Conservation (phyloP, 2,329 filamentous ascomycete genomes). For the Emmonsiellopsis sp. region DNA sequence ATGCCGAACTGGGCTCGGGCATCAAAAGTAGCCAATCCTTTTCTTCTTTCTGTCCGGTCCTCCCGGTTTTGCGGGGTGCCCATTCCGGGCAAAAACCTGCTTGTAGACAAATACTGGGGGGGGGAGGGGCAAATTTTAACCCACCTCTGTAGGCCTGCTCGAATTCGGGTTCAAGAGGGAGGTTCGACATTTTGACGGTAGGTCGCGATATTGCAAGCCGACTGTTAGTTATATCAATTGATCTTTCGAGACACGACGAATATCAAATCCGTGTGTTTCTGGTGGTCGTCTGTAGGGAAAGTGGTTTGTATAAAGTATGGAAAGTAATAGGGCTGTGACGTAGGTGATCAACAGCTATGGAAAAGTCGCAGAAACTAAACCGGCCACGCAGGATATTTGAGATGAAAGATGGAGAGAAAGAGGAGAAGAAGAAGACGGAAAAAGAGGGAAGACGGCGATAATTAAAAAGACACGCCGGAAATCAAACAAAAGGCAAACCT, state of each 20-base stretch:
- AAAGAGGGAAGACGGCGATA: conserved; percentile 11
- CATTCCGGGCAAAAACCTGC: neutral
- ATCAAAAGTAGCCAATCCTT: no score
- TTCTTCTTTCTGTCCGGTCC: conserved; percentile 9
- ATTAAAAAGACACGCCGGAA: conserved; percentile 1
- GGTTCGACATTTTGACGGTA: conserved; percentile 60
- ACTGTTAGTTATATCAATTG: neutral
- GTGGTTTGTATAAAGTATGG: no score
- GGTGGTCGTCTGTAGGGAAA: neutral
- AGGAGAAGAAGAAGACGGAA: conserved; percentile 10
- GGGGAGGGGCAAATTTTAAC: conserved; percentile 19
- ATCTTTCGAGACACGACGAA: neutral
- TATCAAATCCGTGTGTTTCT: neutral
- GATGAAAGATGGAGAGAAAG: conserved; percentile 7
- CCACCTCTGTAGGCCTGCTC: conserved; percentile 95
- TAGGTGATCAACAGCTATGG: neutral
- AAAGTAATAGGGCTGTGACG: neutral
- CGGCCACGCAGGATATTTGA: neutral
- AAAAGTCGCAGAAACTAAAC: neutral
- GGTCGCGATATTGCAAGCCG: no score
- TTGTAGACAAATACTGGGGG: conserved; percentile 1
- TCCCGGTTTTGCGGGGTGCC: conserved; percentile 8
- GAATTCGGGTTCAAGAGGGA: conserved; percentile 88
- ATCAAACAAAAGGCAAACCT: neutral
- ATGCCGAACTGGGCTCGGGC: no score